Conservation (phyloP, 208 protist genomes). For the Acanthamoeba culbertsoni region DNA sequence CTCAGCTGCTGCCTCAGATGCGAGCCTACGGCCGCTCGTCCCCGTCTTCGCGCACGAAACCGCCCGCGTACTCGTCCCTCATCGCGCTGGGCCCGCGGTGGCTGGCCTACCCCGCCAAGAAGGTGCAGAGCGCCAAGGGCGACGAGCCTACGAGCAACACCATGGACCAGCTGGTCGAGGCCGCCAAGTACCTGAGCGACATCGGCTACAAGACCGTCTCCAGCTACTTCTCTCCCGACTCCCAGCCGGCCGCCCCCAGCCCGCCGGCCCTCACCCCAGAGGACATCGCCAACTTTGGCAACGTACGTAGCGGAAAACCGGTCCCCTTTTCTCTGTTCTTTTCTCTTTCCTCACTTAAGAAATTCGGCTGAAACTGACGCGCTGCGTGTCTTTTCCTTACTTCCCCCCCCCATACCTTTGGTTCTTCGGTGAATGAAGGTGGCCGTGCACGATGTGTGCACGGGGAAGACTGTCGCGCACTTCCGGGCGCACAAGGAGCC, state of each 20-base stretch:
- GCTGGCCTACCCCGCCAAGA: slow-evolving; percentile 45
- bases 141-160: neutral
- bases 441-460: slow-evolving; percentile 15
- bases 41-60: neutral
- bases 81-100: slow-evolving; percentile 41
- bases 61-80: neutral
- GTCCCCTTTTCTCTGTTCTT: neutral
- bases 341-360: neutral
- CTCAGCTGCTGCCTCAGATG: neutral
- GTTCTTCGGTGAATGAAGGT: too few relatives aligned
- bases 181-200: slow-evolving; percentile 28
- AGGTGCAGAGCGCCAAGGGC: slow-evolving; percentile 1
- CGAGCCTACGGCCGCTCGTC: neutral
- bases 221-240: slow-evolving; percentile 27
- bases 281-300: slow-evolving; percentile 11
- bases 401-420: too few relatives aligned
- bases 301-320: neutral
- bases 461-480: slow-evolving; percentile 29
- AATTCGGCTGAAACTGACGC: neutral
- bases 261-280: neutral
- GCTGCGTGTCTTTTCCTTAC: too few relatives aligned
- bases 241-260: neutral
- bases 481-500: slow-evolving; percentile 45
- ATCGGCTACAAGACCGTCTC: slow-evolving; percentile 25
- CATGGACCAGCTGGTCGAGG: slow-evolving; percentile 10